Percentiles rank a stretch among this genome's conserved stretches.
These are phyloP conservation scores for Fusarium sp. DNA, from an alignment of 2,329 filamentous ascomycete genomes.

Conservation along the genomic window DNA sequence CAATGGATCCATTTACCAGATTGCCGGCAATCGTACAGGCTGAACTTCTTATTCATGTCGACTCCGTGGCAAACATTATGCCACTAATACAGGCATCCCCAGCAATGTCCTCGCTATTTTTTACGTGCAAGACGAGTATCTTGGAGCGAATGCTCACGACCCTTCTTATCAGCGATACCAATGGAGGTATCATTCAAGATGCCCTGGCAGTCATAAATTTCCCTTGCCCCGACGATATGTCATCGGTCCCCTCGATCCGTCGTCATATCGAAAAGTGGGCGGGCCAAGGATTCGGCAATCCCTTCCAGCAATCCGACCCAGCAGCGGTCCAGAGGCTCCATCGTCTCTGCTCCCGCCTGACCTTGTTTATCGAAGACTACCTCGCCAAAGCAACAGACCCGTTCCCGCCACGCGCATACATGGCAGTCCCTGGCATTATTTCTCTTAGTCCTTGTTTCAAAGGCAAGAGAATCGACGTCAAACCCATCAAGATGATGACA, in stretches of 20 bases:
- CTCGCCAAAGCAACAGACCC: background rate
- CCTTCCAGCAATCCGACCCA: background rate
- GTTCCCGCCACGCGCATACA: background rate
- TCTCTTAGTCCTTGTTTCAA: background rate
- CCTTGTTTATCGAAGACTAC: background rate
- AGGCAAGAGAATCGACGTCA: background rate
- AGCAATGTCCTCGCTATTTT: background rate
- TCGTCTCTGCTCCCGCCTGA: background rate
- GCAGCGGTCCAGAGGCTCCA: background rate
- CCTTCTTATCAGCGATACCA: background rate
- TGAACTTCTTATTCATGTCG: background rate
- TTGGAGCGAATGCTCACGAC: background rate
- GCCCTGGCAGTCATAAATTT: background rate
- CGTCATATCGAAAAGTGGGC: background rate
- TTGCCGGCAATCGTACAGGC: background rate
- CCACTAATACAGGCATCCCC: background rate
- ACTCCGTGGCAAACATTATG: constrained; percentile 1
- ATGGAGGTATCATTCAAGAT: background rate
- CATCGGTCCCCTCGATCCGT: background rate
- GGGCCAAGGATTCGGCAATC: background rate
- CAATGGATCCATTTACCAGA: background rate
- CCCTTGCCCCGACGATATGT: background rate
- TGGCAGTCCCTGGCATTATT: background rate
- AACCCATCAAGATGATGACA: background rate
- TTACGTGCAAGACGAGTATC: background rate